Evolutionary conservation across 2,329 filamentous ascomycete genomes (phyloP).

Genomic region (Triangularia setosa): DNA sequence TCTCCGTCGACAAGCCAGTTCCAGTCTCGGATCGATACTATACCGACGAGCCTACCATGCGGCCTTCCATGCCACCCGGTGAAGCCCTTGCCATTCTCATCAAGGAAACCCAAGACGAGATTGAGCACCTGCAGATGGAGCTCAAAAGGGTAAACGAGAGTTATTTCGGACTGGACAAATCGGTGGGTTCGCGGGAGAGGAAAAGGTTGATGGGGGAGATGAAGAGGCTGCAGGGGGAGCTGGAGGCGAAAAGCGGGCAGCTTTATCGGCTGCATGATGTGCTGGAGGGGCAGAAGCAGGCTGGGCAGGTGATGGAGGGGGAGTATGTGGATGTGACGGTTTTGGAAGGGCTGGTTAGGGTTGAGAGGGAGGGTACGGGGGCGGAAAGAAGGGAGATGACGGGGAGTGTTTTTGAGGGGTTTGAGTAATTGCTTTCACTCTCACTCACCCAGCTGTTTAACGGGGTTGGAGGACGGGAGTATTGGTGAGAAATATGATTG

Average conservation of each 20-base stretch:
- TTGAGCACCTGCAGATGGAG: constrained; percentile 69
- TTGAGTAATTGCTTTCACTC: not conserved
- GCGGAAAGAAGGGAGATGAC: not conserved
- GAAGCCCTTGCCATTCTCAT: constrained; percentile 77
- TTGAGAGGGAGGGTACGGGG: not conserved
- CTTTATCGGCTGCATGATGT: constrained; percentile 83
- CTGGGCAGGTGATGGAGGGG: constrained; percentile 59
- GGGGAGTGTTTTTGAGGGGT: constrained; percentile 3
- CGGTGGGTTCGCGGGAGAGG: constrained; percentile 61
- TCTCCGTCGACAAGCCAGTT: constrained; percentile 61
- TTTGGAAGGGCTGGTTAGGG: constrained; percentile 41
- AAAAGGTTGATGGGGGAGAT: constrained; percentile 59
- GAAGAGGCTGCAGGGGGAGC: constrained; percentile 55
- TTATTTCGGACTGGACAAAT: constrained; percentile 65
- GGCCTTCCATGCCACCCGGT: constrained; percentile 65
- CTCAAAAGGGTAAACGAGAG: constrained; percentile 49
- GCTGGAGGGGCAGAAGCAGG: constrained; percentile 70
- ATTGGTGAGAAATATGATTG: not conserved
- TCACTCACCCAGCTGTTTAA: too few relatives aligned
- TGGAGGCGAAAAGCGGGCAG: constrained; percentile 72
- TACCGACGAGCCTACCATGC: constrained; percentile 55
- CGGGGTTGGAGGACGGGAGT: too few relatives aligned
- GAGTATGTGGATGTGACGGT: constrained; percentile 63
- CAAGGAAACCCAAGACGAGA: constrained; percentile 76
- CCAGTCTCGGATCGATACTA: constrained; percentile 56